Percentiles rank a stretch among this genome's conserved stretches.
These are phyloP conservation scores for Ballota nigra DNA, from an alignment of 257 asterid genomes.

Conservation along the genomic window DNA sequence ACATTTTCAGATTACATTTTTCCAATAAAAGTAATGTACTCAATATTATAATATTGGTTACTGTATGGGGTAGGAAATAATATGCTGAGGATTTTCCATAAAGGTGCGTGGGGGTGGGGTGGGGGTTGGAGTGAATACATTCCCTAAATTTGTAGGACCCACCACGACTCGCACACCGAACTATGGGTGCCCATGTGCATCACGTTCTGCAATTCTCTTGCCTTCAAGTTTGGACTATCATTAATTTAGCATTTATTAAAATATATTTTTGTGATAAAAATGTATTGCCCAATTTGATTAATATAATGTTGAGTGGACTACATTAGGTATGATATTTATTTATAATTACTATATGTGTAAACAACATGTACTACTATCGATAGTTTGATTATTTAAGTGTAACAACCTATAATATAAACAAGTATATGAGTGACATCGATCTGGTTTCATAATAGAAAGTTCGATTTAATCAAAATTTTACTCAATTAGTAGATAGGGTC, in stretches of 20 bases:
- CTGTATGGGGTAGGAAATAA: background rate
- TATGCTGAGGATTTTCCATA: background rate
- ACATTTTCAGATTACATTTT: background rate
- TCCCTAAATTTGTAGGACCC: constrained; percentile 11
- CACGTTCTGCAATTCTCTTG: constrained; percentile 20
- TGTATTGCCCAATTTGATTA: background rate
- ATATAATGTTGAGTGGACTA: background rate
- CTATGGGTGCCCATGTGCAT: constrained; percentile 28
- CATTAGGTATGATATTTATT: background rate
- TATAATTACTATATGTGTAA: too few species aligned
- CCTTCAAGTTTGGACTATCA: background rate
- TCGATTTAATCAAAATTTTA: too few species aligned
- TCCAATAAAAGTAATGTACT: background rate
- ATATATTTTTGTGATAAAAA: background rate
- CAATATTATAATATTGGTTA: background rate
- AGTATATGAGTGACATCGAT: too few species aligned
- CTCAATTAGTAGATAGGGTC: too few species aligned
- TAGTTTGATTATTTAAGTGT: too few species aligned
- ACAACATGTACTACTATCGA: background rate
- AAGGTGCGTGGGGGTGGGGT: background rate
- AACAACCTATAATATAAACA: too few species aligned
- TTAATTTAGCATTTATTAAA: background rate
- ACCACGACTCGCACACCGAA: constrained; percentile 9
- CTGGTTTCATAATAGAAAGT: too few species aligned
- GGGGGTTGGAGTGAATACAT: background rate